Percentiles rank a stretch among this genome's conserved stretches.
phyloP scores from a whole-genome alignment of 305 asterid species.

The Ajuga reptans region DNA sequence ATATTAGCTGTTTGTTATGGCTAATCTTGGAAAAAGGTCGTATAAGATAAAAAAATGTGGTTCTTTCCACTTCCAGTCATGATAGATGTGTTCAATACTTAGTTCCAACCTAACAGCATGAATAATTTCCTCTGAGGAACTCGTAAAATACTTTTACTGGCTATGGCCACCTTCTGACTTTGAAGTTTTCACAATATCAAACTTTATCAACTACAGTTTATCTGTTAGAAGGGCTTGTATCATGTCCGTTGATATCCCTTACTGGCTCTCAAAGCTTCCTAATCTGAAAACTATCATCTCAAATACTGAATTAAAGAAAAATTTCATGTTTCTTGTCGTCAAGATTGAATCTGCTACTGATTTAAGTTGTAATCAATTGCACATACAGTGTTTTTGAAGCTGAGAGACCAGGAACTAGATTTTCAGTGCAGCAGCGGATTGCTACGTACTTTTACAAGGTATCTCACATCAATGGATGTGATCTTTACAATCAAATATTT shows the following conservation, averaged over 20 bases:
- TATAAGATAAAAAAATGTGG: no score
- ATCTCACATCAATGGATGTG: not conserved
- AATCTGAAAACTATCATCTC: conserved; percentile 5
- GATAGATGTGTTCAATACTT: not conserved
- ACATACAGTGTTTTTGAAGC: conserved; percentile 66
- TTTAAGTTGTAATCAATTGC: conserved; percentile 16
- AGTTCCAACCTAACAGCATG: conserved; percentile 3
- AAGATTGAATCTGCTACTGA: not conserved
- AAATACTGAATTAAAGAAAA: not conserved
- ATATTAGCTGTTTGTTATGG: not conserved
- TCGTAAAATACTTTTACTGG: not conserved
- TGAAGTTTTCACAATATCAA: not conserved
- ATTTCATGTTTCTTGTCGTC: not conserved
- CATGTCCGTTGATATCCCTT: not conserved
- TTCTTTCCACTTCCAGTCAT: not conserved
- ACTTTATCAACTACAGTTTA: no score
- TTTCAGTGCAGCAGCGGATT: conserved; percentile 64
- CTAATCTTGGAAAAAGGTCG: no score
- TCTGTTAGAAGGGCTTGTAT: no score
- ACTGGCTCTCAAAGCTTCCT: not conserved
- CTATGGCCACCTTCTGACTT: conserved; percentile 2
- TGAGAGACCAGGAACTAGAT: conserved; percentile 71
- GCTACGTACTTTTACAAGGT: conserved; percentile 88
- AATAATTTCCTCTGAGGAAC: not conserved
- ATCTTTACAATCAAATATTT: conserved; percentile 1